Base-by-base conservation (phyloP, 1,139 yeast species). In the Suhomyces bribrorum region DNA sequence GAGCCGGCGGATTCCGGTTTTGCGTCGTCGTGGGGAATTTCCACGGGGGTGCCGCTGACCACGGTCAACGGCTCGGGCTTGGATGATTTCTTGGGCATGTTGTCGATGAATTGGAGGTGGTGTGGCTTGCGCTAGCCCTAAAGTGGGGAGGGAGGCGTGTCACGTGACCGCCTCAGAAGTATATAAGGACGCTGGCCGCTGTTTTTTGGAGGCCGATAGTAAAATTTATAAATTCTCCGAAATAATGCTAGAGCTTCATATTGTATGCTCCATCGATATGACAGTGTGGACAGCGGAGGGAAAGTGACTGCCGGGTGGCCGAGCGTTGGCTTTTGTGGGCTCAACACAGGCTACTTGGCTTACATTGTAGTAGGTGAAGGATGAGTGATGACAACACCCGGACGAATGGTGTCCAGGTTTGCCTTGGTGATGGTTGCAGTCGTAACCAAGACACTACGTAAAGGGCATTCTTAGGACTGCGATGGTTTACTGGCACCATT, bases 261-360 rank as follows among this genome's bases (percentile, higher is more conserved):
- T 64, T 63, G 57, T 44, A 47, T 52, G 50, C 29, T 14, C 59
- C 49, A 54, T 66, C 63, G 67, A 63, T 62, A 57, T 63, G 63
- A 64, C 23, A 73, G 86, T 75, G 86, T 78, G 86, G 85, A 79
- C 84, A 79, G 77, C 83, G 77, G 84, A 79, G 85, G 65, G 56
- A 79, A 59, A 79, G 31, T 40, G 49, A 69, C 20, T 22, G 38
- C 35, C 32, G 14, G 31, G 27, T 12, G 28, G 22, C 14, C 35
- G 27, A 29, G 17, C 17, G 41, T 27, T 30, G 28, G 32, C 29
- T 13, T 26, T 17, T 18, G 14, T 16, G 18, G 23, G 31, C 16
- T 12, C 22, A 16, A 16, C 31, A 16, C 31, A 28, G 31, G 23
- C 16, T 8, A 14, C 22, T 6, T 9, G 15, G 20, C 31, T 16